Conservation (phyloP, 768 basidiomycete species). For the Termitomyces sp. region DNA sequence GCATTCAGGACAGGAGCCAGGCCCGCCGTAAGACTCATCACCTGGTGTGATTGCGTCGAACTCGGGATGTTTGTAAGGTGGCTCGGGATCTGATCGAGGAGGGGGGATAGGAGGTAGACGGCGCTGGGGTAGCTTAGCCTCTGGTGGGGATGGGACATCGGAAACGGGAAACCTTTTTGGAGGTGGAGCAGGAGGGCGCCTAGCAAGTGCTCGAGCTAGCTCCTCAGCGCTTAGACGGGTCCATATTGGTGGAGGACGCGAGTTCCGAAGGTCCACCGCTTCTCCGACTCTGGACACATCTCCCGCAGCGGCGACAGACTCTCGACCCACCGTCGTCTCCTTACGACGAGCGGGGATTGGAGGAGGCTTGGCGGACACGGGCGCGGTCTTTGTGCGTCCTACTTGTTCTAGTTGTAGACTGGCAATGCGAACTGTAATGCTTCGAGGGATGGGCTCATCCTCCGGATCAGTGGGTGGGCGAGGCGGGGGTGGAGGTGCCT, state of each 20-base stretch:
- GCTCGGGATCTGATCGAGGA: slow-evolving; percentile 24
- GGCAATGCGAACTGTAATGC: slow-evolving; percentile 33
- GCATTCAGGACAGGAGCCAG: slow-evolving; percentile 39
- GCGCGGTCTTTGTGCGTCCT: slow-evolving; percentile 1
- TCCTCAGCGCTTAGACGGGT: slow-evolving; percentile 17
- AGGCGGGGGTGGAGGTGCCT: slow-evolving; percentile 23
- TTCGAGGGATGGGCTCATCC: slow-evolving; percentile 9
- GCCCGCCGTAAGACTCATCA: slow-evolving; percentile 10
- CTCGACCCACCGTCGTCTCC: slow-evolving; percentile 3
- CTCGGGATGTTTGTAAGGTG: slow-evolving; percentile 18
- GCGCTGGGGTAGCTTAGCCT: slow-evolving; percentile 18
- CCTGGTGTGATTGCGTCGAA: neutral
- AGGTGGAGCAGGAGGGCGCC: slow-evolving; percentile 35
- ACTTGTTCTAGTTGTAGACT: slow-evolving; percentile 27
- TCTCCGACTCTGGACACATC: neutral
- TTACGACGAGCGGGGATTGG: slow-evolving; percentile 18
- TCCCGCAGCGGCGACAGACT: neutral
- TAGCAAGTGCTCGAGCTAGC: slow-evolving; percentile 28
- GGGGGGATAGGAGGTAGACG: slow-evolving; percentile 32
- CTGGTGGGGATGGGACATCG: slow-evolving; percentile 4
- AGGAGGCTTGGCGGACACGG: slow-evolving; percentile 15
- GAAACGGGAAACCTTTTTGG: slow-evolving; percentile 3
- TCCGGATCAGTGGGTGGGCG: neutral
- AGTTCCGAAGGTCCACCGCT: neutral
- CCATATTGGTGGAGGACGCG: slow-evolving; percentile 21